Percentiles rank a stretch among this genome's conserved stretches.
These are phyloP conservation scores for Sporisorium sorghi DNA, from an alignment of 1,284 basidiomycete genomes.

Conservation along the genomic window DNA sequence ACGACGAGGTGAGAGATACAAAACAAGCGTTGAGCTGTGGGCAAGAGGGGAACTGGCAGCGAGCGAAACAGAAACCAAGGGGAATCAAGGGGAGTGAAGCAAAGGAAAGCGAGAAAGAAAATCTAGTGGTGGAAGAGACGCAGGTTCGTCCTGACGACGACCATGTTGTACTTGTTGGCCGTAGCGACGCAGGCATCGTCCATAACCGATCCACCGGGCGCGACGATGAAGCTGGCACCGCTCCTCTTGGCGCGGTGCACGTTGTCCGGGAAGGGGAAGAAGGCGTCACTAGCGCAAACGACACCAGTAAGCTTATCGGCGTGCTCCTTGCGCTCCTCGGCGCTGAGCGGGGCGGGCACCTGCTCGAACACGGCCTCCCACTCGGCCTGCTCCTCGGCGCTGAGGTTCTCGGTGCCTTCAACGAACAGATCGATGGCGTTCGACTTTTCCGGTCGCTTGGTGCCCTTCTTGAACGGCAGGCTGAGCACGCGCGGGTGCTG, in stretches of 20 bases:
- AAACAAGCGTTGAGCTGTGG: slow-evolving; percentile 20
- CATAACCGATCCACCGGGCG: slow-evolving; percentile 96
- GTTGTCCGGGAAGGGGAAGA: slow-evolving; percentile 99
- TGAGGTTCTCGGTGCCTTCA: slow-evolving; percentile 74
- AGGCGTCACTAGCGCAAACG: slow-evolving; percentile 93
- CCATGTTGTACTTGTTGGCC: slow-evolving; percentile 66
- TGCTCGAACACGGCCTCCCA: slow-evolving; percentile 91
- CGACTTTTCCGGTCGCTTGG: slow-evolving; percentile 96
- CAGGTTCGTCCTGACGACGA: slow-evolving; percentile 65
- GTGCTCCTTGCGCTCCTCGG: slow-evolving; percentile 75
- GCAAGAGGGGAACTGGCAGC: background rate
- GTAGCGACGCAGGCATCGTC: slow-evolving; percentile 74
- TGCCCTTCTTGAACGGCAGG: slow-evolving; percentile 95
- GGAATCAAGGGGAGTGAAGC: background rate
- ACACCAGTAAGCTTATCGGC: slow-evolving; percentile 75
- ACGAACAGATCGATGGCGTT: slow-evolving; percentile 99
- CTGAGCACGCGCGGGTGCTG: slow-evolving; percentile 92
- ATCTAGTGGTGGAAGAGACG: slow-evolving; percentile 69
- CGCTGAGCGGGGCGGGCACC: slow-evolving; percentile 78
- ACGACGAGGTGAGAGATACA: slow-evolving; percentile 2
- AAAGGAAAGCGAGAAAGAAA: background rate
- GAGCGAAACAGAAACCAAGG: background rate
- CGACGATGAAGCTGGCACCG: slow-evolving; percentile 91
- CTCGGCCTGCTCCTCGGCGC: slow-evolving; percentile 78
- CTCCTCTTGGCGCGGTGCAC: slow-evolving; percentile 92